A percentile compares a stretch with the other conserved stretches of the same genome.
Conservation (phyloP, 2,329 filamentous ascomycete species). For the Beauveria pseudobassiana region DNA sequence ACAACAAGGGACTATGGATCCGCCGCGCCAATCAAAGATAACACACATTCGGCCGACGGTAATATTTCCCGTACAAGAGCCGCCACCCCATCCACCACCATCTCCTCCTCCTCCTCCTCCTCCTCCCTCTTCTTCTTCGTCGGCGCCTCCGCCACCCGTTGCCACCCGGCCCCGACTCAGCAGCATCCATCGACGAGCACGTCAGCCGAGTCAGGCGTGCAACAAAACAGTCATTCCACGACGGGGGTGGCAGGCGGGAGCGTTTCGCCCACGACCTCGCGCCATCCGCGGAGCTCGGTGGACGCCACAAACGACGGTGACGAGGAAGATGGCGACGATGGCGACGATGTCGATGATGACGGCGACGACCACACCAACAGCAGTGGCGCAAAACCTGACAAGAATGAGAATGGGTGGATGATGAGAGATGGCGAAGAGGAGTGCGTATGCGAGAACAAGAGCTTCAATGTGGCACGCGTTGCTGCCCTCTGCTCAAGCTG, state of each 20-base stretch:
- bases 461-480: constrained; percentile 32
- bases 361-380: background rate
- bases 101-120: background rate
- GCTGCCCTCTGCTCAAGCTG: constrained; percentile 32
- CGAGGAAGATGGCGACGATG: background rate
- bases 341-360: background rate
- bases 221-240: background rate
- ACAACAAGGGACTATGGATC: background rate
- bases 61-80: background rate
- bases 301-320: background rate
- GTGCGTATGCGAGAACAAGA: constrained; percentile 32
- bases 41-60: background rate
- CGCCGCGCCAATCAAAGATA: background rate
- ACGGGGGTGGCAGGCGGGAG: background rate
- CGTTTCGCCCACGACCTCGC: background rate
- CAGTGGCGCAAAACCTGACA: background rate
- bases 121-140: background rate
- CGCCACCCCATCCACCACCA: background rate
- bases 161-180: background rate
- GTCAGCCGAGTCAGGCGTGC: background rate
- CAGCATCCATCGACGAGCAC: background rate
- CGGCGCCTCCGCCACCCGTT: background rate
- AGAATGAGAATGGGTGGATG: constrained; percentile 13
- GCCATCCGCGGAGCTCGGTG: background rate
- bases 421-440: constrained; percentile 22